A percentile compares a stretch with the other conserved stretches of the same genome.
phyloP scores from a whole-genome alignment of 2,329 filamentous ascomycete species.

The Rhynchosporium graminicola region DNA sequence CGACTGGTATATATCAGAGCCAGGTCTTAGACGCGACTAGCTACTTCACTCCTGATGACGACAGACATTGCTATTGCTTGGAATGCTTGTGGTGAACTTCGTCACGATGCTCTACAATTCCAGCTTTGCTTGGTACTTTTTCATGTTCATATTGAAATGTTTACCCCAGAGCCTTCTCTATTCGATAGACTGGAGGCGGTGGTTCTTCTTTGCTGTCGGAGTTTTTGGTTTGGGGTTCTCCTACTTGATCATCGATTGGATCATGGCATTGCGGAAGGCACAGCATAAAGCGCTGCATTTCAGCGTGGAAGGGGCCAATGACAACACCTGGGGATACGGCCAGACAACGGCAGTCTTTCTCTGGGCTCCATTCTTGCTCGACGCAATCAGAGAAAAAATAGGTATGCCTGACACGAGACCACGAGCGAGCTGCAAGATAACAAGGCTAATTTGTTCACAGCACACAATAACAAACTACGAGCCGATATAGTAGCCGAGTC shows the following conservation, averaged over 20 bases:
- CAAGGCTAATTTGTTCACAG: neutral
- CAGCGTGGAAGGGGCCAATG: neutral
- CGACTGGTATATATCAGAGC: neutral
- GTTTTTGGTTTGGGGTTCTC: neutral
- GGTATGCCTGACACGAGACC: neutral
- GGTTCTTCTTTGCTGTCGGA: neutral
- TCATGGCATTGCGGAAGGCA: neutral
- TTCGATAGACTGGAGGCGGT: neutral
- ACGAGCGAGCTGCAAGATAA: neutral
- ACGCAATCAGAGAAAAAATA: neutral
- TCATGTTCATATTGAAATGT: neutral
- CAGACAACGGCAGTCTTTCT: neutral
- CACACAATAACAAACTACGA: neutral
- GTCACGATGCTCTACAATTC: neutral
- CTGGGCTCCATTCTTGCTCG: neutral
- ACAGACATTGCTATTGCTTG: neutral
- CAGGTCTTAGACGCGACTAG: neutral
- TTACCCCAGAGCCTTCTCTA: neutral
- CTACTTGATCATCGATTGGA: neutral
- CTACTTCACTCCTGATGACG: neutral
- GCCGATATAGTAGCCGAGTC: no score
- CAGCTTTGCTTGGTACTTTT: neutral
- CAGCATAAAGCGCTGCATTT: neutral
- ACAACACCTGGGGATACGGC: neutral
- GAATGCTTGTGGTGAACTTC: neutral